Percentiles rank a stretch among this genome's conserved stretches.
phyloP scores from a whole-genome alignment of 768 basidiomycete genomes.

The Rhodosporidiobolus odoratus region DNA sequence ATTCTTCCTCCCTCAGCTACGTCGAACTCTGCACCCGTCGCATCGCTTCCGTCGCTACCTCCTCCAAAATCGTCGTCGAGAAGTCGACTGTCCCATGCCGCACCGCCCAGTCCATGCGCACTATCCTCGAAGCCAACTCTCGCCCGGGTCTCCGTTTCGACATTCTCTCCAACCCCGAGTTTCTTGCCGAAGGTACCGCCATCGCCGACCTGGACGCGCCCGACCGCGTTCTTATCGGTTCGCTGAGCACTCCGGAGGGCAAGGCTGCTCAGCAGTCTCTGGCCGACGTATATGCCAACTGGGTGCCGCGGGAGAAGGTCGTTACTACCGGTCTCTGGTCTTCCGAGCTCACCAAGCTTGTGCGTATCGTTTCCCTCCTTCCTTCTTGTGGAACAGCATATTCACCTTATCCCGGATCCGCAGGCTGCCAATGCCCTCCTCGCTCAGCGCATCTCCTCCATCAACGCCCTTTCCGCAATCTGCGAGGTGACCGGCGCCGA shows the following conservation, averaged over 20 bases:
- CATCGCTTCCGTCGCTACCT: constrained; percentile 82
- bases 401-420: background rate
- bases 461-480: constrained; percentile 96
- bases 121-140: constrained; percentile 97
- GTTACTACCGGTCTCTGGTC: constrained; percentile 97
- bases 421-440: constrained; percentile 96
- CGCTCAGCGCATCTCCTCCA: constrained; percentile 94
- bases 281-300: constrained; percentile 80
- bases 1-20: constrained; percentile 58
- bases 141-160: constrained; percentile 85
- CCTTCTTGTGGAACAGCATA: background rate
- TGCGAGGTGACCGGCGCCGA: constrained; percentile 98
- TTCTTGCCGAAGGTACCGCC: constrained; percentile 96
- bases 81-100: constrained; percentile 99
- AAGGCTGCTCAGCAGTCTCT: constrained; percentile 71
- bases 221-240: constrained; percentile 95
- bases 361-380: constrained; percentile 17
- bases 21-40: constrained; percentile 94
- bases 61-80: constrained; percentile 96
- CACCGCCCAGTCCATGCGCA: constrained; percentile 98
- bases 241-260: constrained; percentile 82
- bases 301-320: constrained; percentile 79
- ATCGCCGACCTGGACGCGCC: constrained; percentile 80
- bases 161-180: constrained; percentile 98
- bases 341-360: constrained; percentile 91